Base-by-base conservation (phyloP, 176 grass and related monocot species). In the Ensete glaucum region DNA sequence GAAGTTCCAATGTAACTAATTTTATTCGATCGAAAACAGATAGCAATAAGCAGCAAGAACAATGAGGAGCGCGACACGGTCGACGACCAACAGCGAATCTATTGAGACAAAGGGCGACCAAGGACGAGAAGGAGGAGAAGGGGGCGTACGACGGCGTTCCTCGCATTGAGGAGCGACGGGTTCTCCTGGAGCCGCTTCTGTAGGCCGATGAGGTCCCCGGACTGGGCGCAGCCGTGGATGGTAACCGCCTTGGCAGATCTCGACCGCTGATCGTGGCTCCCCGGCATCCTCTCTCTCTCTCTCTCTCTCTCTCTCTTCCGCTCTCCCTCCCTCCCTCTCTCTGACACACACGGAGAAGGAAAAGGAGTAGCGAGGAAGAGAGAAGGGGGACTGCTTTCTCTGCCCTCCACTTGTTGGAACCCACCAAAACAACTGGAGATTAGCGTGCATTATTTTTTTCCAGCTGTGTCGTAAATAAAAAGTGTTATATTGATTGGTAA, bases 121-220 rank as follows among this genome's bases (percentile, higher is more conserved):
- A 48, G 11, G 58, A 1, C 14, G 26, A 75, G 76, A 17, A 17
- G 17, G 48, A 75, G 12, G 2, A 22, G n/a, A 10, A n/a, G 23
- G 34, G 4, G 20, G 63, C 73, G 17, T 66, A 98, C 95, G 54
- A 98, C 86, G 17, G 88, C 83, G 76, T 93, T 92, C 72, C 87
- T 87, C 67, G 85, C 86, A 64, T 98, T 98, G 86, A 98, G 86
- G 72, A 94, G 86, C 17, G 65, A 75, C 8, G 88, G 84, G 75
- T 89, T 93, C 76, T 91, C 90, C 80, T 26, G 75, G 29, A 98
- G 84, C 84, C 72, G 81, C 81, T 79, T 91, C 86, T 89, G 85
- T 52, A 98, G 71, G 80, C 84, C 90, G 64, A 81, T 80, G 80
- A 98, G 84, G 81, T 93, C 86, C 10, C 88, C 90, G 77, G 84